Percentiles rank a stretch among this genome's conserved stretches.
These are phyloP conservation scores for Penicillium nucicola DNA, from an alignment of 495 filamentous ascomycete species.

Conservation along the genomic window DNA sequence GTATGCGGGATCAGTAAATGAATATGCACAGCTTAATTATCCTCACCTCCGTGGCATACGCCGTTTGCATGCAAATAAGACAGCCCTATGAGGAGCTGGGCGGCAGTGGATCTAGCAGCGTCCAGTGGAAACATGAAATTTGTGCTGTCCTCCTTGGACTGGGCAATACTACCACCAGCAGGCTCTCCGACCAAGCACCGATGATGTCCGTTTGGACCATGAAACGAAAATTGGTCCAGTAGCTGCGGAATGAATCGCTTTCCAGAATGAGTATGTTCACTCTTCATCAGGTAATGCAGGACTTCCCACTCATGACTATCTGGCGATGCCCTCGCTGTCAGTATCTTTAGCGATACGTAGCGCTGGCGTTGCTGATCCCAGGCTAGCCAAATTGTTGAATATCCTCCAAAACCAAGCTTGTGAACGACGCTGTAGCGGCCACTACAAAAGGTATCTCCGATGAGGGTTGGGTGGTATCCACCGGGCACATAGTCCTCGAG, in stretches of 20 bases:
- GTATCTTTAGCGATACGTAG: slow-evolving; percentile 19
- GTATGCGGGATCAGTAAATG: slow-evolving; percentile 4
- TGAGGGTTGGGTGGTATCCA: slow-evolving; percentile 76
- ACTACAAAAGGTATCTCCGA: slow-evolving; percentile 80
- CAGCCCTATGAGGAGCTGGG: slow-evolving; percentile 23
- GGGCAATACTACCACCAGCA: slow-evolving; percentile 23
- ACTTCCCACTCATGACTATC: slow-evolving; percentile 9
- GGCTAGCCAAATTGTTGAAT: slow-evolving; percentile 78
- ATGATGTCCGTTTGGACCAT: slow-evolving; percentile 27
- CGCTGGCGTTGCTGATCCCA: slow-evolving; percentile 15
- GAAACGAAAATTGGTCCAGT: slow-evolving; percentile 19
- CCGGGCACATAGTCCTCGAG: slow-evolving; percentile 44
- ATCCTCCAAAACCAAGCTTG: slow-evolving; percentile 85
- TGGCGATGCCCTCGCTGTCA: slow-evolving; percentile 10
- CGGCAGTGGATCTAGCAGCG: slow-evolving; percentile 22
- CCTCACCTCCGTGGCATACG: slow-evolving; percentile 20
- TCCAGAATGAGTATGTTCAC: slow-evolving; percentile 11
- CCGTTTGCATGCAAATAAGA: slow-evolving; percentile 21
- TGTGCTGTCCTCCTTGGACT: slow-evolving; percentile 21
- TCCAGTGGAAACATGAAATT: slow-evolving; percentile 21
- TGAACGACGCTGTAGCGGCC: slow-evolving; percentile 79
- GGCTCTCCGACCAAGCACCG: slow-evolving; percentile 25
- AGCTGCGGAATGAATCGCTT: slow-evolving; percentile 16
- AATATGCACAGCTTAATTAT: slow-evolving; percentile 3
- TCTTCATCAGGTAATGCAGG: slow-evolving; percentile 11